phyloP scores from a whole-genome alignment of 2,329 filamentous ascomycete species.

The Sphaceloma murrayae region DNA sequence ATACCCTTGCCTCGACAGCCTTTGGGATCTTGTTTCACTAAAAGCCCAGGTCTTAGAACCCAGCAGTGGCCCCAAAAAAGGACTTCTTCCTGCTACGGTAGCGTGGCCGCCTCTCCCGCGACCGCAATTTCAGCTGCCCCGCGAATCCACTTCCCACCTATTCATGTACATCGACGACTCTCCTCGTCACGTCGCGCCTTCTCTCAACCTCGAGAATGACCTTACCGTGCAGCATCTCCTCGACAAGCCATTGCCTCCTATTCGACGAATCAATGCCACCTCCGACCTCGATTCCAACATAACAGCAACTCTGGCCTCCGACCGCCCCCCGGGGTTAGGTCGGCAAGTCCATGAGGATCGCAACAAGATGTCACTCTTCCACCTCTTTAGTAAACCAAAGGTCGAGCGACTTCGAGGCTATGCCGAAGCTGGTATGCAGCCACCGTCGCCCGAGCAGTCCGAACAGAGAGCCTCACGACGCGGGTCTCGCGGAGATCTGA shows the following conservation, averaged over 20 bases:
- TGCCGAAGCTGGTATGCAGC: slow-evolving; percentile 30
- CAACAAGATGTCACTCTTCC: slow-evolving; percentile 42
- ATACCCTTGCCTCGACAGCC: slow-evolving; percentile 10
- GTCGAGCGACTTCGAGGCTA: slow-evolving; percentile 40
- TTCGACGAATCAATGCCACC: slow-evolving; percentile 14
- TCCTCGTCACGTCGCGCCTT: slow-evolving; percentile 2
- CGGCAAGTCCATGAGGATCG: slow-evolving; percentile 11
- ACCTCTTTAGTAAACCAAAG: slow-evolving; percentile 41
- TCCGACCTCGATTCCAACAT: slow-evolving; percentile 10
- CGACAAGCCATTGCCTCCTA: slow-evolving; percentile 17
- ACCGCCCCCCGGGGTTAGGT: slow-evolving; percentile 10
- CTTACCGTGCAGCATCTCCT: slow-evolving; percentile 3
- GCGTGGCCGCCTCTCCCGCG: slow-evolving; percentile 14
- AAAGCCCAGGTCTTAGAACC: neutral
- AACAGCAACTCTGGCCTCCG: slow-evolving; percentile 12
- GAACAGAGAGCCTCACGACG: slow-evolving; percentile 5
- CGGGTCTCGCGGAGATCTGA: slow-evolving; percentile 7
- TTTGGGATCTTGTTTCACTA: slow-evolving; percentile 11
- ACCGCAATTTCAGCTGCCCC: slow-evolving; percentile 16
- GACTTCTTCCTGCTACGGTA: slow-evolving; percentile 13
- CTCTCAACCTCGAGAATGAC: slow-evolving; percentile 12
- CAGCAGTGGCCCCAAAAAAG: slow-evolving; percentile 3
- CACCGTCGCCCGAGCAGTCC: slow-evolving; percentile 1
- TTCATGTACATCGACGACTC: slow-evolving; percentile 15
- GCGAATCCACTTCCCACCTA: slow-evolving; percentile 14